Base-by-base conservation (phyloP, 495 filamentous ascomycete species). In the Lasiosphaeria ovina region DNA sequence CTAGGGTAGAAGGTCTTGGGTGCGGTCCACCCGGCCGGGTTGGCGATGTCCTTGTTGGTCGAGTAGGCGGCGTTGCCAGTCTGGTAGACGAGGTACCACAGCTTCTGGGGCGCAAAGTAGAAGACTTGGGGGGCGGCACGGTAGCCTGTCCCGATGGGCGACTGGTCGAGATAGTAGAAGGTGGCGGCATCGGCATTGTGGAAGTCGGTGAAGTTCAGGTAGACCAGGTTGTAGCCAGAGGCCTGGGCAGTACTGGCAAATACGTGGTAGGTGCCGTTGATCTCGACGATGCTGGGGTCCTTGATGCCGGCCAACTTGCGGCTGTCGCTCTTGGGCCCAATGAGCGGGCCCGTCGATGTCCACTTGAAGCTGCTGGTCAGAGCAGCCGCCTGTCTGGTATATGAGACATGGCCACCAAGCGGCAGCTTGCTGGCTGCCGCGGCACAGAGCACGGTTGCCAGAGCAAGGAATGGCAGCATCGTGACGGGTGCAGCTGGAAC, bases 1-100 rank as follows among this genome's bases (percentile, higher is more conserved):
- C 35, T 51, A n/a, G 53, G 17, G 60, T 67, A 69, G 55, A 69
- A 69, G 11, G 24, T 48, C 51, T 60, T 47, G 35, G 65, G 67
- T 3, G 67, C 67, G 0, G 62, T 69, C 67, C 67, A 69, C 8
- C 62, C 62, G 7, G 36, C n/a, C 4, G 67, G 67, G 58, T 69
- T 57, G 62, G 17, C 16, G 51, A 69, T 69, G 51, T 67, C 55
- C 5, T 45, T 47, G 62, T 69, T 69, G 58, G 67, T 69, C 42
- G 67, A 69, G 58, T 69, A 69, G 12, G 67, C 67, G 1, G 67
- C 67, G 58, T 69, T 67, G 51, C 59, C 67, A 58, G 67, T 67
- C 58, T 69, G 67, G 60, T 62, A 69, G 48, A 69, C 45, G 10
- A 69, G 62, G 51, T 69, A 69, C 67, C 67, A 69, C 3, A 67